These are phyloP conservation scores for Pelagomonas calceolata DNA, from an alignment of 108 stramenopile genomes.

Conservation along the genomic window DNA sequence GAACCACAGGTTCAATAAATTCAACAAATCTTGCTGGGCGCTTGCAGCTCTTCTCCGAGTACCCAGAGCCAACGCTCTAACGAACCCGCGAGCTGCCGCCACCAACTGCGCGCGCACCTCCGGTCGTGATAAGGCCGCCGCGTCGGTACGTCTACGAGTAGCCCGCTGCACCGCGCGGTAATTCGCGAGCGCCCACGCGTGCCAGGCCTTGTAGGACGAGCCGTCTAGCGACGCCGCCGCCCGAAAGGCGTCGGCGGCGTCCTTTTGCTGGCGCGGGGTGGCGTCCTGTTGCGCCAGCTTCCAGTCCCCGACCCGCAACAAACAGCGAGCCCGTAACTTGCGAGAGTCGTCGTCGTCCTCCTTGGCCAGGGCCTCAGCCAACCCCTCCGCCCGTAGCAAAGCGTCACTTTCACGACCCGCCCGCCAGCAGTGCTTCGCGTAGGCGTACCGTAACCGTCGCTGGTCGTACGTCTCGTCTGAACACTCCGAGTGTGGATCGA, in stretches of 20 bases:
- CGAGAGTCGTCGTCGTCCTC: not conserved
- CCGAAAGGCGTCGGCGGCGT: no score
- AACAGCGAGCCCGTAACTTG: not conserved
- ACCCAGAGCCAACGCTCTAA: constrained; percentile 76
- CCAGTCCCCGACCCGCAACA: constrained; percentile 19
- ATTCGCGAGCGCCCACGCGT: constrained; percentile 92
- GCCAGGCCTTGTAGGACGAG: constrained; percentile 84
- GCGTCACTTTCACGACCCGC: constrained; percentile 62
- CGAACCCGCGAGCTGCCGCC: constrained; percentile 81
- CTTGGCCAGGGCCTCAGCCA: constrained; percentile 39
- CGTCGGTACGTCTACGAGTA: not conserved
- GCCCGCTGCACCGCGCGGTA: constrained; percentile 80
- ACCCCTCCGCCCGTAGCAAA: constrained; percentile 36
- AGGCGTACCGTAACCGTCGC: constrained; percentile 75
- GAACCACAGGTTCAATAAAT: constrained; percentile 87
- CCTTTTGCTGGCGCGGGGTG: no score
- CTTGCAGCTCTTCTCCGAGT: constrained; percentile 77
- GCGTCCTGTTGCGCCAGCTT: constrained; percentile 9
- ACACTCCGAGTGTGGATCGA: not conserved
- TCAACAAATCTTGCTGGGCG: constrained; percentile 93
- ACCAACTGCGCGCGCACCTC: constrained; percentile 13
- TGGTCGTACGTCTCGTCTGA: constrained; percentile 25
- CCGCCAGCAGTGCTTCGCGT: constrained; percentile 77
- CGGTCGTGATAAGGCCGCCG: constrained; percentile 5
- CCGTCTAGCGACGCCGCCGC: constrained; percentile 15